phyloP scores from a whole-genome alignment of 2,329 filamentous ascomycete genomes.

The Botryotinia globosa region DNA sequence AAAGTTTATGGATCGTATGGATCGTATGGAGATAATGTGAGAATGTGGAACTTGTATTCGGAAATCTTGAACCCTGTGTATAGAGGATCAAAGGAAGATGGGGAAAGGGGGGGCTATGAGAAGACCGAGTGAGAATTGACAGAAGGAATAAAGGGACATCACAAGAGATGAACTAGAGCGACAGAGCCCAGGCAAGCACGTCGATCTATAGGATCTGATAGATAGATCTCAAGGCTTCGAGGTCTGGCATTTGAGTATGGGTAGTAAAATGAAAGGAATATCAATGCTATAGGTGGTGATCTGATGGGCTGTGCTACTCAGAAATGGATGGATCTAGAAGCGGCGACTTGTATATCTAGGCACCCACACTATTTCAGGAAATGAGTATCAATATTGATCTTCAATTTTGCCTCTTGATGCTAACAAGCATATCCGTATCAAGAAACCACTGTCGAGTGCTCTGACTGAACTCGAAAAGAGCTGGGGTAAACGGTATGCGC shows the following conservation, averaged over 20 bases:
- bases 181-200: not conserved
- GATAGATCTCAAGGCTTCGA: not conserved
- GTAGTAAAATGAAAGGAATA: not conserved
- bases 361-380: slow-evolving; percentile 1
- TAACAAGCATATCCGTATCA: not conserved
- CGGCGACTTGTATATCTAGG: not conserved
- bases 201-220: not conserved
- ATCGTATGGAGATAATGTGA: not conserved
- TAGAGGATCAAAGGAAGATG: not conserved
- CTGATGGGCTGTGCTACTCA: not conserved
- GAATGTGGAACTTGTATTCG: not conserved
- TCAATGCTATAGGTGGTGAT: not conserved
- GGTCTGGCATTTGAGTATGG: not conserved
- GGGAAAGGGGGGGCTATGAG: not conserved
- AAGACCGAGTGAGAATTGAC: not conserved
- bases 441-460: not conserved
- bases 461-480: not conserved
- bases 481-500: not conserved
- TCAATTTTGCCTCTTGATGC: not conserved
- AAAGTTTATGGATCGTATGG: not conserved
- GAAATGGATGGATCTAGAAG: not conserved
- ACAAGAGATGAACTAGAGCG: not conserved
- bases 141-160: not conserved
- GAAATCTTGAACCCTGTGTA: not conserved
- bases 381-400: not conserved